Evolutionary conservation across 148 eudicot species (phyloP), one percentile per base, ranked within the genome.

Genomic region (Talinum fruticosum): DNA sequence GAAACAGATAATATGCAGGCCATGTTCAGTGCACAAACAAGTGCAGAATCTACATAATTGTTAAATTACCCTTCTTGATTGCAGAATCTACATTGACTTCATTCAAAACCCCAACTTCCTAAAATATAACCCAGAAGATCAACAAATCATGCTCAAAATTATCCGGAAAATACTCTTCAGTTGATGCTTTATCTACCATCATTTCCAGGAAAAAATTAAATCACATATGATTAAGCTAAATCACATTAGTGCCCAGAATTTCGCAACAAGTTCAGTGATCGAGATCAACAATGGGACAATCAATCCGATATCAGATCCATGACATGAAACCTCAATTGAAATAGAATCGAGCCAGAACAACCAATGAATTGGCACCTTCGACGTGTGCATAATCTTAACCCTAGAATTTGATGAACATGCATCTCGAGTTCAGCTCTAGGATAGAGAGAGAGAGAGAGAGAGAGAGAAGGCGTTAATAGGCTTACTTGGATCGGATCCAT

Each of bases 401-500:
- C 57, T 14, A 59, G 30, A 59, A 10, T 23, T 59, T 24, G 7
- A 59, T n/a, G 65, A 59, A 59, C 65, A 59, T 59, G 65, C 65
- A 59, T 4, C 1, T 15, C 29, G 30, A 59, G 6, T 59, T 26
- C 28, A 23, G 3, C 30, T 59, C 13, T 8, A 59, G 16, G 3
- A 51, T 4, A 14, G 23, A 51, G 57, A 51, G n/a, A n/a, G 45
- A 41, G 45, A 41, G 45, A 41, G 45, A 41, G 45, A 51, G 3
- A 51, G 15, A 14, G 23, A 51, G 57, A 51, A 19, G 15, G 57
- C 19, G 15, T 16, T 21, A 51, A 51, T 44, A 76, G 76, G 47
- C 33, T 78, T 79, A 84, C 86, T 61, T 84, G 86, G 76, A 81
- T 80, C 69, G 77, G 81, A 81, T 84, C 84, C 86, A 84, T 84